These are phyloP conservation scores for Colletotrichum melonis DNA, from an alignment of 2,329 filamentous ascomycete genomes.

Conservation along the genomic window DNA sequence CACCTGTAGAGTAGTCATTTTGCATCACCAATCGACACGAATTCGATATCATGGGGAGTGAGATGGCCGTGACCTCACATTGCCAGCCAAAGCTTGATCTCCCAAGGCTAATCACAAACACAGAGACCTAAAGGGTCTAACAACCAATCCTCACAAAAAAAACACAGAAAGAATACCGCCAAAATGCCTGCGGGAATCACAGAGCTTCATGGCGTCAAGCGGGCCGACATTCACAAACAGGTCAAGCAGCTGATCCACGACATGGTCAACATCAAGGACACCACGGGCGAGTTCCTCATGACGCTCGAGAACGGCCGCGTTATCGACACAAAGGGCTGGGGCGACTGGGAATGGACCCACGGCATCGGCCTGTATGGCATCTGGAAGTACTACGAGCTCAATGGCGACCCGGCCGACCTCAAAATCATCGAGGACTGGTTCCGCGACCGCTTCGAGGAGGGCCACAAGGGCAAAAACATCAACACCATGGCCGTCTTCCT, in stretches of 20 bases:
- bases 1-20: not conserved
- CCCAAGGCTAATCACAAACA: not conserved
- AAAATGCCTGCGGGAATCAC: constrained; percentile 48
- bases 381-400: constrained; percentile 84
- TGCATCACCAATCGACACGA: not conserved
- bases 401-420: constrained; percentile 69
- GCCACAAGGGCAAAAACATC: constrained; percentile 85
- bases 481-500: constrained; percentile 86
- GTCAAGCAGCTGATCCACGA: constrained; percentile 78
- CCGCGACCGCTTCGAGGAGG: constrained; percentile 72
- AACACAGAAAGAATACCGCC: not conserved
- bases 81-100: not conserved
- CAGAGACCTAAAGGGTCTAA: not conserved
- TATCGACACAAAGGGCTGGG: constrained; percentile 88
- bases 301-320: constrained; percentile 77
- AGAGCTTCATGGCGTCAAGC: constrained; percentile 57
- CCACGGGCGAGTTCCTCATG: constrained; percentile 78
- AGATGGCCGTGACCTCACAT: not conserved
- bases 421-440: constrained; percentile 81
- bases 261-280: constrained; percentile 82
- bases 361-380: constrained; percentile 84
- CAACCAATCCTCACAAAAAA: not conserved
- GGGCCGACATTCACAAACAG: constrained; percentile 61
- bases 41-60: not conserved
- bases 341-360: constrained; percentile 87